phyloP scores from a whole-genome alignment of 371 early-diverging fungal genomes.

The Apophysomyces trapeziformis region DNA sequence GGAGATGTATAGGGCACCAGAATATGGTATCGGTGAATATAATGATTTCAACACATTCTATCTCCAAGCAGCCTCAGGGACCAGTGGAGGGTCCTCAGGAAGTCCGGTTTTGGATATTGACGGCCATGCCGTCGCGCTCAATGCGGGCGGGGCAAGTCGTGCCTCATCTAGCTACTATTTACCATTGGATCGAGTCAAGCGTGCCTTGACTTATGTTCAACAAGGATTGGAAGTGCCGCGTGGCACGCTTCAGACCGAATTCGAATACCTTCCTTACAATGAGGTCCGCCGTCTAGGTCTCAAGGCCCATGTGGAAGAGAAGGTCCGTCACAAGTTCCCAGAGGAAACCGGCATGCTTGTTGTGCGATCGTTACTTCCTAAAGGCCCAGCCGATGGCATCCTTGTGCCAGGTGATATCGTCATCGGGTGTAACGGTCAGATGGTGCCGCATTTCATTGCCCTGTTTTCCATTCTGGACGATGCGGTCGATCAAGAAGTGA shows the following conservation, averaged over 20 bases:
- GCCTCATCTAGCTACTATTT: constrained; percentile 62
- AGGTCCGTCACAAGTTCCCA: constrained; percentile 61
- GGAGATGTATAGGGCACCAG: constrained; percentile 57
- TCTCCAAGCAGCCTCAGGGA: constrained; percentile 71
- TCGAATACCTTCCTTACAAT: constrained; percentile 64
- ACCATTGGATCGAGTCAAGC: constrained; percentile 66
- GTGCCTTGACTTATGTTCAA: constrained; percentile 66
- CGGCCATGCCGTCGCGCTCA: constrained; percentile 71
- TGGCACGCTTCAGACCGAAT: constrained; percentile 78
- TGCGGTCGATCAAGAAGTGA: constrained; percentile 62
- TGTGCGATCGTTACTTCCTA: constrained; percentile 70
- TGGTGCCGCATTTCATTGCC: constrained; percentile 73
- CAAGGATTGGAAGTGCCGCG: constrained; percentile 67
- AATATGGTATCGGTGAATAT: constrained; percentile 71
- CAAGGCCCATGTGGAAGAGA: constrained; percentile 63
- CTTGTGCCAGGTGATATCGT: constrained; percentile 78
- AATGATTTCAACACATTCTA: constrained; percentile 76
- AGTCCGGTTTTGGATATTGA: constrained; percentile 69
- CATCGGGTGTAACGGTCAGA: constrained; percentile 61
- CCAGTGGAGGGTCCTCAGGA: constrained; percentile 71
- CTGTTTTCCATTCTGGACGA: constrained; percentile 71
- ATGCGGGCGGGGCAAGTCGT: constrained; percentile 66
- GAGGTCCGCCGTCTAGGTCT: constrained; percentile 66
- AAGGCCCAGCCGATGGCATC: constrained; percentile 68
- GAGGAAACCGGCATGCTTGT: constrained; percentile 80